These are phyloP conservation scores for Lasiodiplodia hormozganensis DNA, from an alignment of 2,329 filamentous ascomycete species.

Conservation along the genomic window DNA sequence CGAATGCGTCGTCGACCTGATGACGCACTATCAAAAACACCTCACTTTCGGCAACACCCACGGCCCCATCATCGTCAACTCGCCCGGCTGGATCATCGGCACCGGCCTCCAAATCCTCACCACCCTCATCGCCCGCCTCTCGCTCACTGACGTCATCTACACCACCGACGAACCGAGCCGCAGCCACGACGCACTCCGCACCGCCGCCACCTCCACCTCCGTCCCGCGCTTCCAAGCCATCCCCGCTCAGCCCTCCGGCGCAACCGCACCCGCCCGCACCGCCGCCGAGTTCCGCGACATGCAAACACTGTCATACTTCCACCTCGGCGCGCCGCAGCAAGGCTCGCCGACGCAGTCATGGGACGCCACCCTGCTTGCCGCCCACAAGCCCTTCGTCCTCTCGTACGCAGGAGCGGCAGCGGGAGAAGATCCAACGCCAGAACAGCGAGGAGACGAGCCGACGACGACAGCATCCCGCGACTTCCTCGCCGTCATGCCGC, in stretches of 20 bases:
- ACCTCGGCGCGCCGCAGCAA: conserved; percentile 49
- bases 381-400: conserved; percentile 67
- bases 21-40: conserved; percentile 61
- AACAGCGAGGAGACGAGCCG: no score
- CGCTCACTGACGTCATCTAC: conserved; percentile 70
- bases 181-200: conserved; percentile 60
- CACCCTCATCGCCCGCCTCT: conserved; percentile 61
- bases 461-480: conserved; percentile 48
- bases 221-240: conserved; percentile 56
- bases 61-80: conserved; percentile 72
- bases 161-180: conserved; percentile 64
- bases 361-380: conserved; percentile 63
- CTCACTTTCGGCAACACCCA: conserved; percentile 46
- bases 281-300: conserved; percentile 72
- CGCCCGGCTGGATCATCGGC: conserved; percentile 75
- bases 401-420: conserved; percentile 57
- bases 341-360: conserved; percentile 49
- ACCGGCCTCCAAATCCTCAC: conserved; percentile 71
- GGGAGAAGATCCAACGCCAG: neutral
- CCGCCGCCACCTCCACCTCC: conserved; percentile 41
- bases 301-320: conserved; percentile 84
- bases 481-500: conserved; percentile 70
- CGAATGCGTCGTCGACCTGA: conserved; percentile 68
- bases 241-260: conserved; percentile 57
- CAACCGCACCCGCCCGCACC: conserved; percentile 57